These are phyloP conservation scores for Hypoxylon sp. DNA, from an alignment of 2,329 filamentous ascomycete genomes.

Conservation along the genomic window DNA sequence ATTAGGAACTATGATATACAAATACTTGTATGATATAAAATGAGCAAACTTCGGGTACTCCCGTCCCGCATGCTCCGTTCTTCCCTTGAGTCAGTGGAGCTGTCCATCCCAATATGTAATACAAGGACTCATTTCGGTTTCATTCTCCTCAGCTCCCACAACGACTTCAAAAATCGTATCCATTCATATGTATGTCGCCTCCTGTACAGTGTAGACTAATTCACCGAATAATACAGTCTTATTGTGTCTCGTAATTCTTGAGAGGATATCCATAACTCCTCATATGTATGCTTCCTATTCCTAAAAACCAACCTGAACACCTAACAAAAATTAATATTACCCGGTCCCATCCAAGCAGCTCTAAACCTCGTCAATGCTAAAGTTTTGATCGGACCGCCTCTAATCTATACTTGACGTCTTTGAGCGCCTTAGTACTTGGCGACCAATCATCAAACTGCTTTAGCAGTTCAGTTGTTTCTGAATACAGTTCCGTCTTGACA, in stretches of 20 bases:
- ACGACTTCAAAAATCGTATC: background rate
- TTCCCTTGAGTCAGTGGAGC: constrained; percentile 28
- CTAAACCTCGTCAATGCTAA: constrained; percentile 50
- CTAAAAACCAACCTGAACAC: constrained; percentile 18
- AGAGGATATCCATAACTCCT: constrained; percentile 27
- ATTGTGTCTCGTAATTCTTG: constrained; percentile 1
- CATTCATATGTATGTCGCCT: background rate
- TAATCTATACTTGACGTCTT: constrained; percentile 94
- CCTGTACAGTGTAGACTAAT: background rate
- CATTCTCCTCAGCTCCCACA: constrained; percentile 15
- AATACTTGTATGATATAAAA: constrained; percentile 27
- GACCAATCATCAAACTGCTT: constrained; percentile 94
- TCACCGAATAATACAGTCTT: constrained; percentile 28
- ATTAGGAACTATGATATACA: background rate
- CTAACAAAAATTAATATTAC: constrained; percentile 23
- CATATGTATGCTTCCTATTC: constrained; percentile 36
- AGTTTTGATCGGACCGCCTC: constrained; percentile 93
- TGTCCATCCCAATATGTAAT: constrained; percentile 33
- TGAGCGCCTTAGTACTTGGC: constrained; percentile 88
- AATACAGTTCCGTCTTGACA: constrained; percentile 83
- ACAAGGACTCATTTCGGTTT: constrained; percentile 28
- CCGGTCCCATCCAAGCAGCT: constrained; percentile 8
- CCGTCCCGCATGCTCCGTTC: constrained; percentile 28
- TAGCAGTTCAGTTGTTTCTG: constrained; percentile 85
- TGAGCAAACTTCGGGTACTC: constrained; percentile 44